Conservation (phyloP, 805 yeast genomes). For the Hanseniaspora hatyaiensis region DNA sequence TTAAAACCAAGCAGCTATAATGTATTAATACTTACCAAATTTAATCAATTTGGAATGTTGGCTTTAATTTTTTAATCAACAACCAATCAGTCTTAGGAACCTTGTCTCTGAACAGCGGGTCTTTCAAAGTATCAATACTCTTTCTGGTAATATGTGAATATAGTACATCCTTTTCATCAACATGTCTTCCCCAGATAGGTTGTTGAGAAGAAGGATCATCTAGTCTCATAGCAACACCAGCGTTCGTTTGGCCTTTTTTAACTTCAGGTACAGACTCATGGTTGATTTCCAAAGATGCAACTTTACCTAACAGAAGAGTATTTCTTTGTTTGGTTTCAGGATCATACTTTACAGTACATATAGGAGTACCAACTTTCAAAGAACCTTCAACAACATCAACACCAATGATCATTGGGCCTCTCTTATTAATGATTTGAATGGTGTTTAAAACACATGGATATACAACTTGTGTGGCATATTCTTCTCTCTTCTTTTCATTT, state of each 20-base stretch:
- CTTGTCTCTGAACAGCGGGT: slow-evolving; percentile 90
- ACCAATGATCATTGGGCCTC: slow-evolving; percentile 99
- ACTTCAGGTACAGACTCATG: slow-evolving; percentile 72
- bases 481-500: slow-evolving; percentile 81
- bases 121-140: slow-evolving; percentile 94
- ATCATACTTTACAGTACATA: slow-evolving; percentile 81
- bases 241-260: slow-evolving; percentile 88
- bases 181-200: slow-evolving; percentile 99
- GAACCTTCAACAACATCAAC: slow-evolving; percentile 92
- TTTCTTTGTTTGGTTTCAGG: slow-evolving; percentile 69
- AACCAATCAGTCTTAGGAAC: slow-evolving; percentile 96
- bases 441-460: slow-evolving; percentile 94
- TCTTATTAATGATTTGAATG: slow-evolving; percentile 89
- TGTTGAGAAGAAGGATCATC: slow-evolving; percentile 86
- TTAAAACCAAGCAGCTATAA: neutral
- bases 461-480: slow-evolving; percentile 74
- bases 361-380: slow-evolving; percentile 84
- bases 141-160: slow-evolving; percentile 84
- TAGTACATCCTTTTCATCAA: slow-evolving; percentile 79
- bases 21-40: neutral
- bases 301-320: slow-evolving; percentile 67
- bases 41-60: slow-evolving; percentile 65
- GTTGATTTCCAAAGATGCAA: slow-evolving; percentile 87
- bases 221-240: slow-evolving; percentile 97
- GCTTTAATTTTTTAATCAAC: slow-evolving; percentile 75